Base-by-base conservation (phyloP, 2,329 filamentous ascomycete species). In the Botryotinia convoluta region DNA sequence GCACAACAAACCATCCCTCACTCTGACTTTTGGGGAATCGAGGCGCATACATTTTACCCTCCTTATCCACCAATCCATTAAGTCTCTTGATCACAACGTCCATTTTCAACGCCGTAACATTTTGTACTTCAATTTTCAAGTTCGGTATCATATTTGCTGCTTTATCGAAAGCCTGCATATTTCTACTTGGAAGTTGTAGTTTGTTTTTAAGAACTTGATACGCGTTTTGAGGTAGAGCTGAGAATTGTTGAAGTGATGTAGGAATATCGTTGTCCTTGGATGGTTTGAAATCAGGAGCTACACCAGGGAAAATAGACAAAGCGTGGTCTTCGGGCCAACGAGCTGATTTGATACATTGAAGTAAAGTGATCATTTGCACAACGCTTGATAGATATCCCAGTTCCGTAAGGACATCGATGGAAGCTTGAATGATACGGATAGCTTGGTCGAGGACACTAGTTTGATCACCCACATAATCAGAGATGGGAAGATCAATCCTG, bases 381-480 rank as follows among this genome's bases (percentile, higher is more conserved):
- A 91, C 94, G 73, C 92, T 94, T 32, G 91, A 92, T 8, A 94
- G 84, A 80, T 92, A 91, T 18, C 93, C 93, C n/a, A 97, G 83
- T 82, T 99, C 97, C 0, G 95, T 93, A 74, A 98, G 87, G 16
- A 98, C 92, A 81, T 99, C 97, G 79, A 99, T 95, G 9, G 92
- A 93, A 1, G 96, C 97, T 82, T 99, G 96, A 48, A 98, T 91
- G 81, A 99, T 96, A 88, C 96, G 96, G 74, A 99, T 96, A 9
- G 94, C 93, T 82, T 99, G 96, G 82, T 99, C 96, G 1, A 99
- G 87, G 4, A 99, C 96, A 71, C 89, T 91, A 18, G 89, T 91
- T 83, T 97, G 93, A 82, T 99, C 96, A 78, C 96, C 96, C 4
- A 99, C 94, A 80, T 99, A 99, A 86, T 99, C 96, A 0, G 93